Base-by-base conservation (phyloP, 768 basidiomycete species). In the Tulasnella sp. region DNA sequence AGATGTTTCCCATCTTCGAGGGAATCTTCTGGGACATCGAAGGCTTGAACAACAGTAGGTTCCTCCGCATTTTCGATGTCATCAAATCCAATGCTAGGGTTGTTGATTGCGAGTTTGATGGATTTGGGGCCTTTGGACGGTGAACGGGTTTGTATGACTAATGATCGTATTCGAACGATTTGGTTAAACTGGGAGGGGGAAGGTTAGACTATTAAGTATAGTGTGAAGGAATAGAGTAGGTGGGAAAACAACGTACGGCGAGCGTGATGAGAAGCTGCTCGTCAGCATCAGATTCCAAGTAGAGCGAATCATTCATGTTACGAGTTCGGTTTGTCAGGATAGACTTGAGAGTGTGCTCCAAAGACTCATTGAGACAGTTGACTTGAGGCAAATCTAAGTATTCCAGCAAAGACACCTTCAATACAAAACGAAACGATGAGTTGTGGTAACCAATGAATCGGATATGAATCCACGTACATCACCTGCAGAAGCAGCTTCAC, bases 251-350 rank as follows among this genome's bases (percentile, higher is more conserved):
- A 74, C 80, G 65, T 66, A 86, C 85, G n/a, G 77, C 75, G 56
- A 88, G 76, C 65, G 74, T 85, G 50, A 88, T 60, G 24, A 88
- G 71, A 5, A 88, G 75, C 68, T 88, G 83, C 64, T 84, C 86
- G 64, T 88, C 86, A 1, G 77, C 80, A 67, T 88, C 84, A 65
- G 83, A 85, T 62, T 79, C 73, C 56, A 88, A 74, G 69, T 77
- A 82, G 7, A 38, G 7, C 27, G 70, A 71, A 19, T 58, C 42
- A 27, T 73, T 65, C 1, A 72, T 74, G 69, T 85, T 85, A 55
- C 67, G 70, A 13, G 69, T 68, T 64, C 74, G 82, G 42, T 51
- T 23, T 0, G 67, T 63, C 15, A 86, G 63, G 58, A 88, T 77
- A 23, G 76, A 73, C 63, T 77, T 76, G 48, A 88, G 67, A 34